These are phyloP conservation scores for Glonium stellatum DNA, from an alignment of 495 filamentous ascomycete genomes.

Conservation along the genomic window DNA sequence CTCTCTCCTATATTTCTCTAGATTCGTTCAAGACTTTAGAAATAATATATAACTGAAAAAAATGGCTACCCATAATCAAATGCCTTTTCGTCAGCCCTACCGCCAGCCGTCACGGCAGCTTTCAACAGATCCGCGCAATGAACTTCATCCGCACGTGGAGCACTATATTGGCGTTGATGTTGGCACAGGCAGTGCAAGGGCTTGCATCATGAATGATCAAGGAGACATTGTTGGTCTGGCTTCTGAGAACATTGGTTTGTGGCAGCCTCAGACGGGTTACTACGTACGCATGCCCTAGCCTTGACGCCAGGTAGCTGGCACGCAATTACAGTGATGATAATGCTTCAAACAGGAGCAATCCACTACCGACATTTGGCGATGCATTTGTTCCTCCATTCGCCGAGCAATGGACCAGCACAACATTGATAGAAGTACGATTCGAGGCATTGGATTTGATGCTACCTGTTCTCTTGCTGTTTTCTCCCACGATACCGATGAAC, in stretches of 20 bases:
- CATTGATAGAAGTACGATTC: constrained; percentile 63
- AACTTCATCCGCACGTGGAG: constrained; percentile 48
- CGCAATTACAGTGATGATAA: background rate
- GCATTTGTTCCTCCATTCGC: constrained; percentile 77
- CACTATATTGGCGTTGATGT: constrained; percentile 93
- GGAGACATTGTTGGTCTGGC: constrained; percentile 91
- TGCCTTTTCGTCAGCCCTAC: constrained; percentile 33
- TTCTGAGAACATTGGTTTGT: constrained; percentile 83
- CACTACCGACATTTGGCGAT: constrained; percentile 89
- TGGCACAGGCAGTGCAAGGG: constrained; percentile 88
- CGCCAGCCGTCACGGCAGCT: constrained; percentile 45
- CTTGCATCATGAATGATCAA: constrained; percentile 83
- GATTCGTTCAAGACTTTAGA: background rate
- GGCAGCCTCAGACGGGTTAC: constrained; percentile 85
- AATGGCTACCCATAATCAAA: constrained; percentile 12
- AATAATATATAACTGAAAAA: background rate
- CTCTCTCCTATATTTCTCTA: background rate
- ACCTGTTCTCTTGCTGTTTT: constrained; percentile 95
- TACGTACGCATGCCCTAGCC: constrained; percentile 53
- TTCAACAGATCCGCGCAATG: constrained; percentile 50
- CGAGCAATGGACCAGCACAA: constrained; percentile 69
- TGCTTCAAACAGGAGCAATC: constrained; percentile 74
- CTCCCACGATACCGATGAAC: constrained; percentile 78
- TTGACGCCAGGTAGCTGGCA: background rate
- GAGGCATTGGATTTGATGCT: constrained; percentile 92